phyloP scores from a whole-genome alignment of 192 early-diverging fungal genomes.

The Pilobolus umbonatus region DNA sequence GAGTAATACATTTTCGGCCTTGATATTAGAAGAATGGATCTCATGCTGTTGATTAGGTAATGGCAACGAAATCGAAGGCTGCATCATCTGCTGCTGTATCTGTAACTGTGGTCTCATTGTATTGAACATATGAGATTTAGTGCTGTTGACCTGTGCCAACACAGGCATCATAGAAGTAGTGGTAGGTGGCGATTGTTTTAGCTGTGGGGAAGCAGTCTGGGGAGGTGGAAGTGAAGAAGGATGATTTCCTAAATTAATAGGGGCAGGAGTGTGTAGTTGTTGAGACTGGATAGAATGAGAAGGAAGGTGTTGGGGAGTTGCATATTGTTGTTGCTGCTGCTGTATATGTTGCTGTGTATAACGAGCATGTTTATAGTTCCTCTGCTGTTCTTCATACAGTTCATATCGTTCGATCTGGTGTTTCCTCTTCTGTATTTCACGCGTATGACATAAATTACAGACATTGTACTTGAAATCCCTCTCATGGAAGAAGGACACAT shows the following conservation, averaged over 20 bases:
- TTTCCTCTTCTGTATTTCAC: slow-evolving; percentile 11
- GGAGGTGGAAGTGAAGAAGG: slow-evolving; percentile 1
- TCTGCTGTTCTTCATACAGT: slow-evolving; percentile 14
- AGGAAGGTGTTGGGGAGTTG: slow-evolving; percentile 8
- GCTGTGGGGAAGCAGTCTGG: slow-evolving; percentile 8
- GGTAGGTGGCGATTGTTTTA: slow-evolving; percentile 12
- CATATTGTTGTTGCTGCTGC: slow-evolving; percentile 14
- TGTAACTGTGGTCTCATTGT: too few species aligned
- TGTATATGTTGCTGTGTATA: slow-evolving; percentile 2
- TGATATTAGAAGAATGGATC: not conserved
- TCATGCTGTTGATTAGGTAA: slow-evolving; percentile 10
- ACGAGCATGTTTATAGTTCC: slow-evolving; percentile 7
- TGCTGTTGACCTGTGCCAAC: not conserved
- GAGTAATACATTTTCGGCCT: too few species aligned
- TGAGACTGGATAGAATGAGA: slow-evolving; percentile 10
- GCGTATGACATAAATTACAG: slow-evolving; percentile 9
- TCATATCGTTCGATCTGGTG: slow-evolving; percentile 13
- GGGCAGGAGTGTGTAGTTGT: slow-evolving; percentile 13
- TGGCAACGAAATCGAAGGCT: not conserved
- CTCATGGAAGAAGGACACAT: slow-evolving; percentile 5
- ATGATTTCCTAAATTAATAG: slow-evolving; percentile 9
- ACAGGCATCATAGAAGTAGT: slow-evolving; percentile 6
- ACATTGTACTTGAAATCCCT: slow-evolving; percentile 12
- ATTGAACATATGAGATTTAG: not conserved
- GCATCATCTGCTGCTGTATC: not conserved